Evolutionary conservation across 176 grass and related monocot genomes (phyloP).

Genomic region (Juncus effusus): DNA sequence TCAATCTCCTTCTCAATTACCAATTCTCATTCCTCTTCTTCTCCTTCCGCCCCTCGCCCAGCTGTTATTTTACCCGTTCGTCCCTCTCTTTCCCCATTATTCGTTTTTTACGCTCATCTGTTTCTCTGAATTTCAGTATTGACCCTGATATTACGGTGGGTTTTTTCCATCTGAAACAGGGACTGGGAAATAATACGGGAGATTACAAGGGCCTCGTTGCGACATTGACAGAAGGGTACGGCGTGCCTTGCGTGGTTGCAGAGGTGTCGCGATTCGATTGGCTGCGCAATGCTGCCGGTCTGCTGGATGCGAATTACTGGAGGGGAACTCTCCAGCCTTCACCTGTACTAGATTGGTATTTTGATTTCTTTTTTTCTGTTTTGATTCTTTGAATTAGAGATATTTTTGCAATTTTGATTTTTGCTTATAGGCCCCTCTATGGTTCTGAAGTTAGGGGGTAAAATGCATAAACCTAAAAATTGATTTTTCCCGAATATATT

Average conservation of each 20-base stretch:
- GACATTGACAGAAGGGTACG: slow-evolving; percentile 56
- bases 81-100: not conserved
- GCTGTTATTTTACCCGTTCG: slow-evolving; percentile 69
- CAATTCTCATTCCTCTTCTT: not conserved
- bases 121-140: not conserved
- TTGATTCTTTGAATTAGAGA: not conserved
- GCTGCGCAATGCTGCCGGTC: slow-evolving; percentile 80
- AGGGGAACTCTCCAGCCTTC: slow-evolving; percentile 63
- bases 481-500: too few relatives aligned
- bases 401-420: not conserved
- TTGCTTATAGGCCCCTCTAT: not conserved
- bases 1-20: not conserved
- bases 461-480: too few relatives aligned
- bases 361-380: not conserved
- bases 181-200: slow-evolving; percentile 82
- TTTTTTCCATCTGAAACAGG: slow-evolving; percentile 39
- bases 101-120: too few relatives aligned
- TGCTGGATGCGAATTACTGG: slow-evolving; percentile 77
- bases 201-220: slow-evolving; percentile 57
- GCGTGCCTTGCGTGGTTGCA: slow-evolving; percentile 64
- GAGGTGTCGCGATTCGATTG: slow-evolving; percentile 68
- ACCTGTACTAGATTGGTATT: slow-evolving; percentile 73
- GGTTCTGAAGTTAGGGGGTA: too few relatives aligned
- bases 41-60: slow-evolving; percentile 33
- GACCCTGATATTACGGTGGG: not conserved